Evolutionary conservation across 106 monocot genomes (phyloP).

Genomic region (Ottelia alismoides): DNA sequence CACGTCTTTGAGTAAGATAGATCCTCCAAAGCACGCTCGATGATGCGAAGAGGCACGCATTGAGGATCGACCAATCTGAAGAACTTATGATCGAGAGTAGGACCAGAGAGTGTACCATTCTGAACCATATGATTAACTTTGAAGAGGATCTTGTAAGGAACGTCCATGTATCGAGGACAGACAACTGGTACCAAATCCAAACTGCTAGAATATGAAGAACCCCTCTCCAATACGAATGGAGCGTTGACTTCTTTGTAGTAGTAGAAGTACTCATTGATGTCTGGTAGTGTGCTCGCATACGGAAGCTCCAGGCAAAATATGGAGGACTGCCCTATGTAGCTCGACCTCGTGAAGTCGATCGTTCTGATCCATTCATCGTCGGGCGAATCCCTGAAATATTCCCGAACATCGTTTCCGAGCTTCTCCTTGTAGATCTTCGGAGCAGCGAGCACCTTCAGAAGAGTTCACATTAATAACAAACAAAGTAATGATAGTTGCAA

Average conservation of each 20-base stretch:
- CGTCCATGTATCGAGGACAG: slow-evolving; percentile 19
- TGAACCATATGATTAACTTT: slow-evolving; percentile 84
- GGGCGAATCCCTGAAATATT: slow-evolving; percentile 39
- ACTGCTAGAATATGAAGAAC: slow-evolving; percentile 35
- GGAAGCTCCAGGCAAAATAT: slow-evolving; percentile 64
- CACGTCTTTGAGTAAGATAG: slow-evolving; percentile 46
- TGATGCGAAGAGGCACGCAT: slow-evolving; percentile 14
- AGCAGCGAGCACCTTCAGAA: slow-evolving; percentile 51
- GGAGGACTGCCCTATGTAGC: slow-evolving; percentile 74
- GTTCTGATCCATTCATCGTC: slow-evolving; percentile 86
- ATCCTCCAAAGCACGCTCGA: slow-evolving; percentile 54
- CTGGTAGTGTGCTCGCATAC: slow-evolving; percentile 20
- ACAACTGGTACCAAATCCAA: slow-evolving; percentile 64
- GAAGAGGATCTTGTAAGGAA: slow-evolving; percentile 67
- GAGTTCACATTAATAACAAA: too few species aligned
- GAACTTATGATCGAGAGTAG: slow-evolving; percentile 47
- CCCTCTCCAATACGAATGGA: slow-evolving; percentile 17
- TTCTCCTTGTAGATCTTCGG: slow-evolving; percentile 46
- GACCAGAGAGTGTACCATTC: slow-evolving; percentile 75
- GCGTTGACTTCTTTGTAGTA: slow-evolving; percentile 32
- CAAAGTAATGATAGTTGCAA: too few species aligned
- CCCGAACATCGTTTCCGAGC: slow-evolving; percentile 15
- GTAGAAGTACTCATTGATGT: slow-evolving; percentile 39
- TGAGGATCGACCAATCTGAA: slow-evolving; percentile 29
- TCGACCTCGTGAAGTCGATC: slow-evolving; percentile 60